phyloP scores from a whole-genome alignment of 2,329 filamentous ascomycete genomes.

The Epichloe scottii region DNA sequence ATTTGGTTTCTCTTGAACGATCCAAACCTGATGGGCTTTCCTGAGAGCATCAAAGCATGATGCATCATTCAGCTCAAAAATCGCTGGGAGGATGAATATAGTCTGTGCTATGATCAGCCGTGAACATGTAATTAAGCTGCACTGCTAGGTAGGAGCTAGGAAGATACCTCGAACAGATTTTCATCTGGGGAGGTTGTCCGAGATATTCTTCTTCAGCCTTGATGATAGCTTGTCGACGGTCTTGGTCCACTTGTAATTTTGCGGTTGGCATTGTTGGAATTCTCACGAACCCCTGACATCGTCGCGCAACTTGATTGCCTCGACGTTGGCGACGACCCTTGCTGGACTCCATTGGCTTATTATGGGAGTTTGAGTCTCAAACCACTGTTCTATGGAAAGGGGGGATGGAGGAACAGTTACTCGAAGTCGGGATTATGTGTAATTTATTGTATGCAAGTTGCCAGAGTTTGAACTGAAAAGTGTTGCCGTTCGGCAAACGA shows the following conservation, averaged over 20 bases:
- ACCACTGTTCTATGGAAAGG: neutral
- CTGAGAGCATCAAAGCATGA: constrained; percentile 17
- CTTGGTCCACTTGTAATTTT: constrained; percentile 12
- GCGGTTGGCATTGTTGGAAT: constrained; percentile 9
- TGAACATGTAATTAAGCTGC: neutral
- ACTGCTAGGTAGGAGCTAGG: neutral
- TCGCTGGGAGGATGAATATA: constrained; percentile 17
- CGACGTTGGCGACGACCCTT: neutral
- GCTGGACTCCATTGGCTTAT: neutral
- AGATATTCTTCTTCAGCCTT: constrained; percentile 13
- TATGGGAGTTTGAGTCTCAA: neutral
- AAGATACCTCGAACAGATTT: constrained; percentile 15
- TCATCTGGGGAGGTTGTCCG: constrained; percentile 12
- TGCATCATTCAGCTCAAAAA: constrained; percentile 15
- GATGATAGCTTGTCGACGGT: constrained; percentile 9
- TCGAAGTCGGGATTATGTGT: neutral
- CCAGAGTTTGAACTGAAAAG: neutral
- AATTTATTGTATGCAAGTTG: neutral
- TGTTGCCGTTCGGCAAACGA: neutral
- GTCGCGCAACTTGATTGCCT: neutral
- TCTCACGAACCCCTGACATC: neutral
- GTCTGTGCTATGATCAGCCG: constrained; percentile 10
- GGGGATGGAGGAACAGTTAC: neutral
- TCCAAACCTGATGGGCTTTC: constrained; percentile 18
- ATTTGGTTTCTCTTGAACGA: constrained; percentile 13